phyloP scores from a whole-genome alignment of 345 rosid species.

The Isatis tinctoria region DNA sequence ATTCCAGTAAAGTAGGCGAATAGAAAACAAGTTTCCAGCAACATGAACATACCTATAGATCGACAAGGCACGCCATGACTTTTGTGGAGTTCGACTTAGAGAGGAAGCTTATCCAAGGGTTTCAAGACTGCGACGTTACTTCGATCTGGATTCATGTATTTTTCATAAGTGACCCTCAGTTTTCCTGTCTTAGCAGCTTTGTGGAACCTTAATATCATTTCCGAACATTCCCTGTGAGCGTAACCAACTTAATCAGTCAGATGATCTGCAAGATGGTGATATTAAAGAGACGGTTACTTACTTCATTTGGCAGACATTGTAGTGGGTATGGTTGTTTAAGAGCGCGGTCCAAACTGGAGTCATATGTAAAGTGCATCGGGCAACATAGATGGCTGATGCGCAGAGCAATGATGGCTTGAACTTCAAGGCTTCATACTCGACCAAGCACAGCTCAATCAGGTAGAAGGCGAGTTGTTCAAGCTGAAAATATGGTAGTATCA shows the following conservation, averaged over 20 bases:
- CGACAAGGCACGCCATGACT: conserved; percentile 19
- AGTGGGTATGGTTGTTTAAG: conserved; percentile 58
- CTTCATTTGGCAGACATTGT: conserved; percentile 67
- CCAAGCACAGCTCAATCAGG: conserved; percentile 78
- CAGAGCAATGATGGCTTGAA: conserved; percentile 82
- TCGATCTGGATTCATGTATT: conserved; percentile 49
- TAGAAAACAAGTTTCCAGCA: conserved; percentile 9
- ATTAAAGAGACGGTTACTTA: conserved; percentile 18
- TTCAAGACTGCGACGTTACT: conserved; percentile 55
- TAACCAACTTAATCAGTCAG: not conserved
- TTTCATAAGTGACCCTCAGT: conserved; percentile 68
- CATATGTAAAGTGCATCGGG: conserved; percentile 63
- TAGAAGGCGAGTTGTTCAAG: conserved; percentile 82
- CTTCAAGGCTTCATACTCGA: conserved; percentile 71
- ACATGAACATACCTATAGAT: conserved; percentile 4
- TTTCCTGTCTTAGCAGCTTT: conserved; percentile 55
- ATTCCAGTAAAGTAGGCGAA: not conserved
- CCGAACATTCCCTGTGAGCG: conserved; percentile 68
- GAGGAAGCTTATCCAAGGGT: conserved; percentile 48
- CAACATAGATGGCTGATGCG: conserved; percentile 83
- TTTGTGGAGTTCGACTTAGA: not conserved
- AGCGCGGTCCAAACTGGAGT: conserved; percentile 76
- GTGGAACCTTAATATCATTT: conserved; percentile 72
- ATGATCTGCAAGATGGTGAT: not conserved
- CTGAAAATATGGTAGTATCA: conserved; percentile 34